Base-by-base conservation (phyloP, 2,329 filamentous ascomycete species). In the Cylindrodendrum hubeiense region DNA sequence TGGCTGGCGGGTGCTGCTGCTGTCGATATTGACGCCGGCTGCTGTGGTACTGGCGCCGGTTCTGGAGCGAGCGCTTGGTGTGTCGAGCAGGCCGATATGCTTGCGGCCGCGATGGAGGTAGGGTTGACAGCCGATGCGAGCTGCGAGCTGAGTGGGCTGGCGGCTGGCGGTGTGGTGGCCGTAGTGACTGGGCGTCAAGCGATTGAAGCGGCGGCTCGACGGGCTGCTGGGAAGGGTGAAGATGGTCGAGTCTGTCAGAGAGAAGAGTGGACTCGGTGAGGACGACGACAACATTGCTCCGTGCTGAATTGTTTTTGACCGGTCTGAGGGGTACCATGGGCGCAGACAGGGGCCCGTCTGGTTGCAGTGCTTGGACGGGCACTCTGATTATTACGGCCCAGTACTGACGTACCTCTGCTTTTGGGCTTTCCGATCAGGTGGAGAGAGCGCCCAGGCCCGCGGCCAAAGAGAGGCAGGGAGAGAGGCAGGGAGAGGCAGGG, bases 271-370 rank as follows among this genome's bases (percentile, higher is more conserved):
- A 78, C 77, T 79, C 79, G 79, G 79, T 81, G 79, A 81, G 75
- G 72, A 78, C 69, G 72, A 72, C 72, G 69, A 79, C 66, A 73
- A 74, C 76, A 76, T 74, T 73, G 74, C 74, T 74, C 72, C 76
- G 78, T 80, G 76, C 78, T 81, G 78, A 77, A 78, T 77, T 79
- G 78, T 80, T 79, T 80, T 76, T 78, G 68, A 77, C 76, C 78
- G 77, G 77, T 80, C 77, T 79, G 79, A 80, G 79, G 79, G 79
- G 79, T 80, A 79, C 75, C 71, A 72, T 72, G 71, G 70, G 65
- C 66, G 67, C 68, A n/a, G 69, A 73, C 75, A 76, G 72, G 75
- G 76, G 70, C 57, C 46, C 53, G 56, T 70, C 62, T 68, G 58
- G 65, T 71, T 67, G 72, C 64, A 64, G 69, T 71, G 67, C 70